Evolutionary conservation across 352 stramenopile species (phyloP).

Genomic region (Phytophthora cajani): DNA sequence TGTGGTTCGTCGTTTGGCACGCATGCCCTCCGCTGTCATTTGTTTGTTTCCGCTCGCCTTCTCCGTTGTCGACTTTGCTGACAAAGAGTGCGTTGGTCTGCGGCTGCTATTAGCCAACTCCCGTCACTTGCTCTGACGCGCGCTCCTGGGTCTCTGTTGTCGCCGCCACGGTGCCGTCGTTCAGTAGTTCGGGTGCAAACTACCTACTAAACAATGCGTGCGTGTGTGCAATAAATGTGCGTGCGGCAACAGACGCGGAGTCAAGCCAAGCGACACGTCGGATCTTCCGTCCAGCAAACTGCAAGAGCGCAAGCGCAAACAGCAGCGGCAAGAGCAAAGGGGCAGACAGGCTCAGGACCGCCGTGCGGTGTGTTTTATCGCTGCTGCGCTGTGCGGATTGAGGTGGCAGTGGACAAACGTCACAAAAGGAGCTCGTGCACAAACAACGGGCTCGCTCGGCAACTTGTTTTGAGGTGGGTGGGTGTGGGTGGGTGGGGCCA

Average conservation of each 20-base stretch:
- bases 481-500: constrained; percentile 16
- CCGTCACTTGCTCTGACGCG: constrained; percentile 50
- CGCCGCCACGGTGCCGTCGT: constrained; percentile 52
- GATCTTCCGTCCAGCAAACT: constrained; percentile 32
- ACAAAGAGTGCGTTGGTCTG: constrained; percentile 7
- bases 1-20: constrained; percentile 74
- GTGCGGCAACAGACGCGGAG: constrained; percentile 15
- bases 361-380: constrained; percentile 4
- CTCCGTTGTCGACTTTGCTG: constrained; percentile 6
- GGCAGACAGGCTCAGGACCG: constrained; percentile 19
- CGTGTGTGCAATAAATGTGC: constrained; percentile 1
- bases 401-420: constrained; percentile 28
- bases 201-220: constrained; percentile 42
- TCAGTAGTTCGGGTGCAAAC: constrained; percentile 45
- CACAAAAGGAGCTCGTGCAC: constrained; percentile 42
- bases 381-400: constrained; percentile 17
- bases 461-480: constrained; percentile 41
- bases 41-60: constrained; percentile 16
- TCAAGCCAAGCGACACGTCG: constrained; percentile 11
- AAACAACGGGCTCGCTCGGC: constrained; percentile 41
- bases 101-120: constrained; percentile 48
- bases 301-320: constrained; percentile 41
- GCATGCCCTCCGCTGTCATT: constrained; percentile 82
- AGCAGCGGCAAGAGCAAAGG: constrained; percentile 32
- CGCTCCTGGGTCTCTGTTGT: constrained; percentile 42